Base-by-base conservation (phyloP, 495 filamentous ascomycete species). In the Xylaria intraflava region DNA sequence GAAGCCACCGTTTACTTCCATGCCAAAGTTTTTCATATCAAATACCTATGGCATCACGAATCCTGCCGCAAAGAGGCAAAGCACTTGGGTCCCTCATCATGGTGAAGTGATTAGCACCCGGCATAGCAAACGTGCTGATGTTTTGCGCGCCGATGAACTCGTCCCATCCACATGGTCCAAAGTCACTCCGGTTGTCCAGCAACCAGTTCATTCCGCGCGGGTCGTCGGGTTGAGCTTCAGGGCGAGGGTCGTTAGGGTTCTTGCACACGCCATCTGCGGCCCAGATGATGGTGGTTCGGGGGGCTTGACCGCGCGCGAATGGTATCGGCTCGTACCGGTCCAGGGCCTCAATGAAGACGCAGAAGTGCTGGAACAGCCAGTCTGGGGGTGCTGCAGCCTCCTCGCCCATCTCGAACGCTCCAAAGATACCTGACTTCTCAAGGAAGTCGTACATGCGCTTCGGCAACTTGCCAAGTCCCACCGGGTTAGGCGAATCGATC, bases 301-400 rank as follows among this genome's bases (percentile, higher is more conserved):
- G 45, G 17, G 29, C n/a, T 38, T 41, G 29, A 1, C 35, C 47
- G 1, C 33, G 20, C n/a, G 1, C 10, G 16, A 50, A 41, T 10
- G 76, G 77, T 26, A 57, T 51, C 3, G 75, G 68, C 12, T 74
- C 64, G 66, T 88, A 88, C 14, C 74, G 76, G 43, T 78, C 77
- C 12, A 88, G 70, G 5, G 79, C 78, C 39, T 78, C 71, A 62
- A 87, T 83, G 55, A 82, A 80, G 20, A 80, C 73, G 8, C 73
- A 65, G 72, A 88, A 88, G 66, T 88, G 85, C 49, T 83, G 83
- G 0, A 87, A 74, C 1, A 88, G 74, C 85, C 85, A 88, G 24
- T 66, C 72, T 16, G 73, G 84, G 49, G 74, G 75, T 78, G 49
- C 69, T 42, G 12, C 49, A 64, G 59, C 49, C 40, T 6, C 38